A percentile compares a stretch with the other conserved stretches of the same genome.
These are phyloP conservation scores for Meredithiella fracta DNA, from an alignment of 2,329 filamentous ascomycete species.

Conservation along the genomic window DNA sequence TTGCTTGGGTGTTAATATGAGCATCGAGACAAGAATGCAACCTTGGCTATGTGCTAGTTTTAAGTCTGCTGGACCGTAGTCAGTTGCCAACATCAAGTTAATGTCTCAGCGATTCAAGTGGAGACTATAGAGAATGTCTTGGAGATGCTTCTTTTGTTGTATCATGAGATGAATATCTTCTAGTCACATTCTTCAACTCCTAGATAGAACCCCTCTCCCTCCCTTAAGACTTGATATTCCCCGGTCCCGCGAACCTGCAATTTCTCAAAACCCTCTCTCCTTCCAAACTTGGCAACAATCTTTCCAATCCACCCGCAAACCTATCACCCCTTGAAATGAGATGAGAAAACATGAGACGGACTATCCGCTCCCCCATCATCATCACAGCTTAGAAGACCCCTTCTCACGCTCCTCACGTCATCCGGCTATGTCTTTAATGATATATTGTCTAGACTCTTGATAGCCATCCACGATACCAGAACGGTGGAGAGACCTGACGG, in stretches of 20 bases:
- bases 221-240: not conserved
- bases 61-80: no score
- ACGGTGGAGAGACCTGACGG: no score
- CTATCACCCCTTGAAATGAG: not conserved
- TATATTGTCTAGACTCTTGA: no score
- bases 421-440: no score
- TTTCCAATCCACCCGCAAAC: not conserved
- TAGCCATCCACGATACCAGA: no score
- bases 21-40: no score
- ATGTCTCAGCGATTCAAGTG: no score
- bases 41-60: no score
- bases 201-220: not conserved
- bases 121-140: no score
- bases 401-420: no score
- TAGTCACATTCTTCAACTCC: not conserved
- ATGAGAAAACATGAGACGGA: not conserved
- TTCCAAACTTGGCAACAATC: not conserved
- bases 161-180: not conserved
- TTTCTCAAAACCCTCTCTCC: not conserved
- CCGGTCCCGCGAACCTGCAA: not conserved
- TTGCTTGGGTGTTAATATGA: not conserved
- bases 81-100: no score
- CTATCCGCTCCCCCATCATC: not conserved
- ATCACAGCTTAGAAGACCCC: not conserved
- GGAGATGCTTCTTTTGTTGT: not conserved